Evolutionary conservation across 768 basidiomycete genomes (phyloP).

Genomic region (Nidula microcarpa): DNA sequence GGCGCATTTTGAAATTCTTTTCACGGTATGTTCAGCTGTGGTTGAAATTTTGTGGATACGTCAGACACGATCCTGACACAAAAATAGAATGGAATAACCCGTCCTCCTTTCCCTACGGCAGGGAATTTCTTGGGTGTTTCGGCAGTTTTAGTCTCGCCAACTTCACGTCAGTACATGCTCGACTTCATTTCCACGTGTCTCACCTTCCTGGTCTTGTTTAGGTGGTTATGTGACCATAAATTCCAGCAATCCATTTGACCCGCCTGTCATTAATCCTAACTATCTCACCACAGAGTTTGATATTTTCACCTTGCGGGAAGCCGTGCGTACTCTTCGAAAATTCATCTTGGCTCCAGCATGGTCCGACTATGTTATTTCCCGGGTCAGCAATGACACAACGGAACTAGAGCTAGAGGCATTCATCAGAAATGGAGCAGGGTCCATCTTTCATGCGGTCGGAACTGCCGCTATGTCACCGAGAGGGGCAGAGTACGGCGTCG

Average conservation of each 20-base stretch:
- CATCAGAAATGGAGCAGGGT: slow-evolving; percentile 13
- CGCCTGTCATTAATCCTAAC: slow-evolving; percentile 11
- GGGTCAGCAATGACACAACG: slow-evolving; percentile 10
- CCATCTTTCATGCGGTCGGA: slow-evolving; percentile 20
- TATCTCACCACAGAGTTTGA: slow-evolving; percentile 24
- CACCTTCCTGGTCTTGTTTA: background rate
- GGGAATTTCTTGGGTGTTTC: slow-evolving; percentile 11
- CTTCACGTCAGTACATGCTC: slow-evolving; percentile 7
- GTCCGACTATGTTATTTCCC: slow-evolving; percentile 1
- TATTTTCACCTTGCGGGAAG: slow-evolving; percentile 6
- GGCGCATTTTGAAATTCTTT: slow-evolving; percentile 21
- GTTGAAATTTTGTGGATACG: background rate
- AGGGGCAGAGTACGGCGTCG: slow-evolving; percentile 7
- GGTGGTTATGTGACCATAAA: slow-evolving; percentile 1
- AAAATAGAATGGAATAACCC: background rate
- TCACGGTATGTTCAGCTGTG: slow-evolving; percentile 18
- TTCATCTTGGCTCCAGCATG: slow-evolving; percentile 5
- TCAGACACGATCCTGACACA: background rate
- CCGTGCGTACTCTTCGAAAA: slow-evolving; percentile 1
- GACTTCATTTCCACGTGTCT: background rate
- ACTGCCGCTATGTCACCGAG: slow-evolving; percentile 19
- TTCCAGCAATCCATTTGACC: slow-evolving; percentile 6
- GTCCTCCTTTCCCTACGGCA: slow-evolving; percentile 1
- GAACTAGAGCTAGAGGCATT: slow-evolving; percentile 25
- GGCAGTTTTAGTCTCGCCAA: slow-evolving; percentile 12